Evolutionary conservation across 441 rosid species (phyloP), one percentile per base, ranked within the genome.

Genomic region (Pelargonium australe): DNA sequence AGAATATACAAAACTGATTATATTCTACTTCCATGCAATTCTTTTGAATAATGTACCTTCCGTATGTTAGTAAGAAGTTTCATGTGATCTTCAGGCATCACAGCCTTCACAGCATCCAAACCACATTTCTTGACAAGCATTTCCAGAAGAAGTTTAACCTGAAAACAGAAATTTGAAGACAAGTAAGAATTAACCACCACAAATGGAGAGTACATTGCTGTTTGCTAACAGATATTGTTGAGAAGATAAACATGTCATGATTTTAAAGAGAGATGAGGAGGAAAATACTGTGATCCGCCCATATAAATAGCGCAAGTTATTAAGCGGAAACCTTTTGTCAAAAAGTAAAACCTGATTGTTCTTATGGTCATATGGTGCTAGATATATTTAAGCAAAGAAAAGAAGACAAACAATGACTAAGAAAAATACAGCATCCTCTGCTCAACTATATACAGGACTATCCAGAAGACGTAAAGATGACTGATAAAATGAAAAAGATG

Each of bases 121-220:
- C 99, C 99, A 77, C 99, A 95, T 79, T 91, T 92, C 81, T 82
- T 82, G 62, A 92, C 87, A 44, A 95, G 98, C 99, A 95, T 95
- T 80, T 92, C 99, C 78, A 95, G 76, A 28, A 95, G 82, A 79
- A 85, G 86, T 85, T 93, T 95, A 71, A 95, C 91, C 99, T 95
- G 77, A 62, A 66, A 63, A 66, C 44, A 67, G 40, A 49, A 65
- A 28, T 13, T 10, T 58, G 7, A 61, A 28, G 17, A 51, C 17
- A 40, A 11, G 58, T 60, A 37, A 19, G 63, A 49, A 68, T n/a
- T 58, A 19, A 17, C 7, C 28, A 58, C 4, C 49, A 63, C 2
- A 13, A 12, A 20, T 62, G 67, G 60, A 60, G 8, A 60, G 10
- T n/a, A 19, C 5, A 25, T 1, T 19, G 13, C 13, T 20, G 13